Percentiles rank a stretch among this genome's conserved stretches.
These are phyloP conservation scores for Puya raimondii DNA, from an alignment of 176 grass and related monocot species.

Conservation along the genomic window DNA sequence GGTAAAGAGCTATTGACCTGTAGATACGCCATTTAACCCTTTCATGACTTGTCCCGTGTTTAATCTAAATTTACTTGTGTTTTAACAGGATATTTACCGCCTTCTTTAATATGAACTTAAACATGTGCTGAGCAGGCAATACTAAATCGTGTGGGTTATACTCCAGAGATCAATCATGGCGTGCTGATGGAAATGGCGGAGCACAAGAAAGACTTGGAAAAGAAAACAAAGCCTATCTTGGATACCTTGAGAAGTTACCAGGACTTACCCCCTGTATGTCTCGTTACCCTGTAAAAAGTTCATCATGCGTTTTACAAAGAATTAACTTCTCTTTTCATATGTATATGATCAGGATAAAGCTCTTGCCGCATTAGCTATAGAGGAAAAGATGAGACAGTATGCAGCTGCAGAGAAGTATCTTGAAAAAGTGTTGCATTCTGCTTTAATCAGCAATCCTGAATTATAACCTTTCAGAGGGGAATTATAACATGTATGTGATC, in stretches of 20 bases:
- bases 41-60: too few relatives aligned
- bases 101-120: slow-evolving; percentile 22
- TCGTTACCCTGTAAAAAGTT: not conserved
- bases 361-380: slow-evolving; percentile 93
- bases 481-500: slow-evolving; percentile 35
- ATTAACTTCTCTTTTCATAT: not conserved
- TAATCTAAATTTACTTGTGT: too few relatives aligned
- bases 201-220: slow-evolving; percentile 86
- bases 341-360: slow-evolving; percentile 72
- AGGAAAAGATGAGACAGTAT: slow-evolving; percentile 94
- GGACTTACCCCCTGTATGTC: slow-evolving; percentile 83
- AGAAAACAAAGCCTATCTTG: slow-evolving; percentile 90
- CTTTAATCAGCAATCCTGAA: slow-evolving; percentile 30
- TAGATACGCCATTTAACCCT: too few relatives aligned
- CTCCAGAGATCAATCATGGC: slow-evolving; percentile 92
- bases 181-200: slow-evolving; percentile 99
- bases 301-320: not conserved
- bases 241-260: slow-evolving; percentile 98
- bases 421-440: slow-evolving; percentile 88
- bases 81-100: too few relatives aligned
- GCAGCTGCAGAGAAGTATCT: slow-evolving; percentile 97
- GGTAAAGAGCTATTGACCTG: too few relatives aligned
- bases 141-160: slow-evolving; percentile 89
- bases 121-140: slow-evolving; percentile 50
- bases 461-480: slow-evolving; percentile 18